Percentiles rank a stretch among this genome's conserved stretches.
Evolutionary conservation across 495 filamentous ascomycete species (phyloP).

Genomic region (Trichoderma gamsii): DNA sequence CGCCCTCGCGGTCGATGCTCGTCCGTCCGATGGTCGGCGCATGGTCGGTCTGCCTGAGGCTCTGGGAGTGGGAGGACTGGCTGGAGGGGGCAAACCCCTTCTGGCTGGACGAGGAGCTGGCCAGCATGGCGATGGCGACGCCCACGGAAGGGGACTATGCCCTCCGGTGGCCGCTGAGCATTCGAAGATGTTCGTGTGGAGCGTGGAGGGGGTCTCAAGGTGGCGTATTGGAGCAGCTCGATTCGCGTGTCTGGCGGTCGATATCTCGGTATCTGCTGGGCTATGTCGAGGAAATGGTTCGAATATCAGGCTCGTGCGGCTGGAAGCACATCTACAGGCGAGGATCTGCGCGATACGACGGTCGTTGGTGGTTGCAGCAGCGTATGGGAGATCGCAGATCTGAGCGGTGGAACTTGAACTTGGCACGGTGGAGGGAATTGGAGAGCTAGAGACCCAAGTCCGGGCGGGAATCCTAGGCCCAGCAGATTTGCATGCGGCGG

Average conservation of each 20-base stretch:
- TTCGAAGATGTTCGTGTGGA: slow-evolving; percentile 12
- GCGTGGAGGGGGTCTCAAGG: not conserved
- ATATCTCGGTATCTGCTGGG: not conserved
- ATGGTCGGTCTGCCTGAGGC: slow-evolving; percentile 24
- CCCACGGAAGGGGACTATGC: slow-evolving; percentile 35
- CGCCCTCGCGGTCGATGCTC: slow-evolving; percentile 51
- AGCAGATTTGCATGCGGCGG: not conserved
- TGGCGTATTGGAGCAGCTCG: not conserved
- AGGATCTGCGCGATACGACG: not conserved
- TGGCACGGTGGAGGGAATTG: not conserved
- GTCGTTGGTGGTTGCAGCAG: not conserved
- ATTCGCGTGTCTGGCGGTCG: not conserved
- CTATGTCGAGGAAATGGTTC: not conserved
- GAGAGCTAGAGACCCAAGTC: slow-evolving; percentile 2
- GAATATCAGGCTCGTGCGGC: not conserved
- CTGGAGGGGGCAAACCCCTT: slow-evolving; percentile 45
- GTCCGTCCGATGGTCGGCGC: slow-evolving; percentile 28
- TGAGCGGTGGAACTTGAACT: slow-evolving; percentile 14
- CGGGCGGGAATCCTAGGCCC: not conserved
- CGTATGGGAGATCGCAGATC: slow-evolving; percentile 2
- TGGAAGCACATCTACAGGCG: not conserved
- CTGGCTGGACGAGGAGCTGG: slow-evolving; percentile 64
- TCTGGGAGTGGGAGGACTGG: slow-evolving; percentile 33
- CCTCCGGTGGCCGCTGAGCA: slow-evolving; percentile 15
- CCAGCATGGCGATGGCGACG: slow-evolving; percentile 52